Evolutionary conservation across 257 asterid species (phyloP).

Genomic region (Solanum appendiculatum): DNA sequence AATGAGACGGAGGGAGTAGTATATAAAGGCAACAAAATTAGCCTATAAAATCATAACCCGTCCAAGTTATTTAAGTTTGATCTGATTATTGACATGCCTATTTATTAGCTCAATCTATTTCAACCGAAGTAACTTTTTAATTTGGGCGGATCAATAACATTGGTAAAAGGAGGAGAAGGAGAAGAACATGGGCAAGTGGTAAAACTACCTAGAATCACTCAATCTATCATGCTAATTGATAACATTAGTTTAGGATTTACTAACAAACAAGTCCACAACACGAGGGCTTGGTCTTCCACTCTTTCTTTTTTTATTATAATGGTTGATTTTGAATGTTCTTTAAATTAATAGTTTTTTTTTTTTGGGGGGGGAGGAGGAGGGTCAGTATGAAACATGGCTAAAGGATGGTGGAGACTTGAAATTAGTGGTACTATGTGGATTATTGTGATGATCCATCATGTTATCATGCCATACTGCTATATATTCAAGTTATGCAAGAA

Average conservation of each 20-base stretch:
- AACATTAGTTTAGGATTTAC: conserved; percentile 15
- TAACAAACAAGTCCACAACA: conserved; percentile 23
- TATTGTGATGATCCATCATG: neutral
- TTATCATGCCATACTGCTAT: neutral
- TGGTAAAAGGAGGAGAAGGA: conserved; percentile 1
- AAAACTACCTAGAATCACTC: conserved; percentile 12
- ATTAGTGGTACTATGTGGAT: neutral
- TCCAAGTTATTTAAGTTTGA: neutral
- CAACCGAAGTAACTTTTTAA: neutral
- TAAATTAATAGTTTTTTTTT: neutral
- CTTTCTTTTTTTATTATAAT: neutral
- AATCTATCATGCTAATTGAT: neutral
- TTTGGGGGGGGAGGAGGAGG: too few relatives aligned
- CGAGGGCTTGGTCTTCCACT: conserved; percentile 37
- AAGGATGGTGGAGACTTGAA: neutral
- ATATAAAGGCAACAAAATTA: neutral
- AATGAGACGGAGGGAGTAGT: too few relatives aligned
- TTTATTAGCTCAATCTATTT: neutral
- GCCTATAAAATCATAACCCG: neutral
- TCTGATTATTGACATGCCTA: neutral
- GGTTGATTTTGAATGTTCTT: neutral
- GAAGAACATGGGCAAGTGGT: conserved; percentile 23
- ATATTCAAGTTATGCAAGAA: too few relatives aligned
- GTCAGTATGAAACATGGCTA: neutral
- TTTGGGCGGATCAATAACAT: neutral